Conservation (phyloP, 805 yeast genomes). For the Wickerhamomyces hampshirensis region DNA sequence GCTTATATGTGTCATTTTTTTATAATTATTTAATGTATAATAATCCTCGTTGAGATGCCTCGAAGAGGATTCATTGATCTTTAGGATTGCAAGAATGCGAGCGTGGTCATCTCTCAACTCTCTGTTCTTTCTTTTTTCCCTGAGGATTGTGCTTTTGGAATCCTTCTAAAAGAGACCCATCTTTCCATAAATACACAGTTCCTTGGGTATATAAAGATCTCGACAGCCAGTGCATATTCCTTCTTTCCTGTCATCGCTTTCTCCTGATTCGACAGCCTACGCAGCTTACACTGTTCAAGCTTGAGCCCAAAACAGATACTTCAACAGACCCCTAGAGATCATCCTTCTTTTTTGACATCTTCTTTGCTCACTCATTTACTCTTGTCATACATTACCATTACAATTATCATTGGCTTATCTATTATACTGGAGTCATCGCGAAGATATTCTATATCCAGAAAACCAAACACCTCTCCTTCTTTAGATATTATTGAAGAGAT, state of each 20-base stretch:
- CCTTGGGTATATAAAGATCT: conserved; percentile 14
- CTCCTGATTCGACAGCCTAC: conserved; percentile 17
- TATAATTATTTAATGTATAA: conserved; percentile 8
- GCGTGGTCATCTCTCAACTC: conserved; percentile 14
- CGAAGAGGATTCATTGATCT: conserved; percentile 11
- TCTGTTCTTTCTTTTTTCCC: conserved; percentile 11
- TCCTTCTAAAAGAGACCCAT: conserved; percentile 17
- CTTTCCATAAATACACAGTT: conserved; percentile 16
- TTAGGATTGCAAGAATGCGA: conserved; percentile 7
- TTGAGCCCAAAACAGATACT: no score
- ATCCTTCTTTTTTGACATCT: no score
- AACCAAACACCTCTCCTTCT: no score
- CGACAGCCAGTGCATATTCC: conserved; percentile 11
- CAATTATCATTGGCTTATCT: no score
- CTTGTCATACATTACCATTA: no score
- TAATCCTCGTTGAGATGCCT: conserved; percentile 13
- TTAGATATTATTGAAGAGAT: no score
- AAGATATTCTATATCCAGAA: no score
- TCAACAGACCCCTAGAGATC: no score
- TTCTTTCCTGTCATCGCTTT: conserved; percentile 11
- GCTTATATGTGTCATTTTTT: conserved; percentile 4
- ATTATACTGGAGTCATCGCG: no score
- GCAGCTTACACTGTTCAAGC: conserved; percentile 3
- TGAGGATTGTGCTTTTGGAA: conserved; percentile 12
- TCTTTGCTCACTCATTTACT: no score